Base-by-base conservation (phyloP, 2,329 filamentous ascomycete genomes). In the Calonectria honghensis region DNA sequence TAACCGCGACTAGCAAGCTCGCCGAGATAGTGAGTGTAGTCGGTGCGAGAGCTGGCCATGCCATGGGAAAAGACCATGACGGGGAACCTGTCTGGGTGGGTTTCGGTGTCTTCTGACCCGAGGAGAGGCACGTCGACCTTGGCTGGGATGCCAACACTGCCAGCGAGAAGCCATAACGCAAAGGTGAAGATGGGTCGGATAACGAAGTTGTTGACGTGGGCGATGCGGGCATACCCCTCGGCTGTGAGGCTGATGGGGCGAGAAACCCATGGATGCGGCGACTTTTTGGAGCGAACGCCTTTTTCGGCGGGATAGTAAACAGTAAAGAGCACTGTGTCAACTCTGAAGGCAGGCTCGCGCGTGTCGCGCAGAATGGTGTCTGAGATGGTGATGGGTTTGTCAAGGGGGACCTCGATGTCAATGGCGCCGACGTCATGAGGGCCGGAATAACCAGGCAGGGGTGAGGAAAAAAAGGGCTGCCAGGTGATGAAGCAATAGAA, bases 1-100 rank as follows among this genome's bases (percentile, higher is more conserved):
- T 86, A 84, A 11, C 89, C 89, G 1, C 86, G 84, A n/a, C 86
- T 88, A 11, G 89, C 88, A 1, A 90, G 83, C 72, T 89, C 87
- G 72, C 88, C 87, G 20, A 88, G 84, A 77, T 87, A 90, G 79
- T 89, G 84, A 0, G 88, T 89, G 81, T 90, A 90, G 78, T 90
- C 88, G 1, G 87, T 89, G 29, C 89, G 82, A 0, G 86, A 88
- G 52, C 86, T 87, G 31, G 87, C 88, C 81, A 88, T 88, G 54
- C 89, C 89, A 75, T 90, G 89, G 6, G 89, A 89, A 78, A 90
- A 89, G 76, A 90, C 81, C 73, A 90, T 81, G 74, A 90, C 83
- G 11, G 88, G 88, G 35, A 87, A 84, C 66, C 81, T 78, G 1
- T 79, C 72, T 18, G 74, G 74, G 32, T 73, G 73, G 4, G 75